Evolutionary conservation across 2,329 filamentous ascomycete species (phyloP).

Genomic region (Amylocarpus encephaloides): DNA sequence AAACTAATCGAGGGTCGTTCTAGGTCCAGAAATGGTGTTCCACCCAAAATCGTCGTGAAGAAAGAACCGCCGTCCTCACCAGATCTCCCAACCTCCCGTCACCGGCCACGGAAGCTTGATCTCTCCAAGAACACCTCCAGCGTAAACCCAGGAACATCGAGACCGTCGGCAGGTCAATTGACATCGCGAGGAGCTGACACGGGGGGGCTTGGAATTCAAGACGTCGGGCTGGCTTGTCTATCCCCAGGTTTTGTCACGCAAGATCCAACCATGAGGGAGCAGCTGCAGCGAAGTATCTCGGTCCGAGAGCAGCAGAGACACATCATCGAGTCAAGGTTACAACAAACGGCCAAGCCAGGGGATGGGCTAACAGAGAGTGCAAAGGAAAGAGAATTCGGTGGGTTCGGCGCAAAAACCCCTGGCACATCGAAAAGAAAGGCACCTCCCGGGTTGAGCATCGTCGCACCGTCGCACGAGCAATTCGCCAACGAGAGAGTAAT

Average conservation of each 20-base stretch:
- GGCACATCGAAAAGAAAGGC: constrained; percentile 70
- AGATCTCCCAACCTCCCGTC: constrained; percentile 65
- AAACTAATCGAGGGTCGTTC: constrained; percentile 27
- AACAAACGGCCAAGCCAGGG: constrained; percentile 78
- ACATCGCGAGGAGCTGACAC: constrained; percentile 61
- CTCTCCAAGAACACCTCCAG: constrained; percentile 60
- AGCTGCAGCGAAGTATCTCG: constrained; percentile 87
- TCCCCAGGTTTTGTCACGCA: constrained; percentile 95
- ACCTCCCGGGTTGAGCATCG: constrained; percentile 85
- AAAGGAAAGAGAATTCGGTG: constrained; percentile 46
- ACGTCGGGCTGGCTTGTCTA: constrained; percentile 88
- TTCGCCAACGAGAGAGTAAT: constrained; percentile 94
- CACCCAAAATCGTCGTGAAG: constrained; percentile 86
- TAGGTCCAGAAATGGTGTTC: constrained; percentile 45
- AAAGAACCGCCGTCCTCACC: constrained; percentile 92
- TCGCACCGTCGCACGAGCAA: constrained; percentile 85
- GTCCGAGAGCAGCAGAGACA: constrained; percentile 90
- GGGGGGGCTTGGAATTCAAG: constrained; percentile 71
- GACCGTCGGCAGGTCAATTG: constrained; percentile 61
- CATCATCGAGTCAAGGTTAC: constrained; percentile 86
- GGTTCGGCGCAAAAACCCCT: constrained; percentile 56
- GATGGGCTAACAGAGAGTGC: constrained; percentile 53
- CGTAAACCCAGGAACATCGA: constrained; percentile 49
- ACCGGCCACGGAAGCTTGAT: constrained; percentile 71
- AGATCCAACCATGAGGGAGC: constrained; percentile 93